Conservation (phyloP, 495 filamentous ascomycete species). For the Pseudevernia furfuracea region DNA sequence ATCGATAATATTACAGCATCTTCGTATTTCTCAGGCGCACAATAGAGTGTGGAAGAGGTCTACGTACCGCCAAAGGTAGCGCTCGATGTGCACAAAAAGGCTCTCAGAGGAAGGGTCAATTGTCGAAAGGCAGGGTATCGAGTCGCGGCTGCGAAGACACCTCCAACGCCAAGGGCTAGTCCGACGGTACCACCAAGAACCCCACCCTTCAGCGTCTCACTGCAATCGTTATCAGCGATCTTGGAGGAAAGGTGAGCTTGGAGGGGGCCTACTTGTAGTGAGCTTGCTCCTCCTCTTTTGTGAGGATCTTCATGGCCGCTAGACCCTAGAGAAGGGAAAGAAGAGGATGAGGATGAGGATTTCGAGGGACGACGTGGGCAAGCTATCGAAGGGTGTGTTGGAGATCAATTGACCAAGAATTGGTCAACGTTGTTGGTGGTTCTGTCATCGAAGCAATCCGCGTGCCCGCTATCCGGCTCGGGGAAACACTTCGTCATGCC, state of each 20-base stretch:
- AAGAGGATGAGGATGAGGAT: background rate
- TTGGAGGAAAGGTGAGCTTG: background rate
- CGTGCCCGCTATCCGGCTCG: background rate
- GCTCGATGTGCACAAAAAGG: slow-evolving; percentile 78
- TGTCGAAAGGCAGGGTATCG: slow-evolving; percentile 66
- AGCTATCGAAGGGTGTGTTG: background rate
- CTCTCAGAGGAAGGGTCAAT: slow-evolving; percentile 79
- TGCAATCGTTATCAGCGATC: slow-evolving; percentile 40
- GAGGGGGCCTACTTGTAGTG: slow-evolving; percentile 48
- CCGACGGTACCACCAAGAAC: slow-evolving; percentile 60
- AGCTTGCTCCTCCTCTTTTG: slow-evolving; percentile 77
- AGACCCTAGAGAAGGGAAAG: background rate
- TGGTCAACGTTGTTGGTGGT: too few species aligned
- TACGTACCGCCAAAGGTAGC: slow-evolving; percentile 67
- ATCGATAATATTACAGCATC: background rate
- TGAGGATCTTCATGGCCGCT: slow-evolving; percentile 80
- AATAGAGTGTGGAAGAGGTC: background rate
- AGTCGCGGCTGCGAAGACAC: slow-evolving; percentile 51
- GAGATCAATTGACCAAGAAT: background rate
- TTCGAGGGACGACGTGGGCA: background rate
- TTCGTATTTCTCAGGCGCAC: background rate
- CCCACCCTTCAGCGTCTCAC: slow-evolving; percentile 72
- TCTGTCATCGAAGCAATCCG: too few species aligned
- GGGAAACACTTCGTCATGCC: too few species aligned
- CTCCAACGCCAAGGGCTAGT: slow-evolving; percentile 52